Base-by-base conservation (phyloP, 129 eudicot species). In the Tagetes patula region DNA sequence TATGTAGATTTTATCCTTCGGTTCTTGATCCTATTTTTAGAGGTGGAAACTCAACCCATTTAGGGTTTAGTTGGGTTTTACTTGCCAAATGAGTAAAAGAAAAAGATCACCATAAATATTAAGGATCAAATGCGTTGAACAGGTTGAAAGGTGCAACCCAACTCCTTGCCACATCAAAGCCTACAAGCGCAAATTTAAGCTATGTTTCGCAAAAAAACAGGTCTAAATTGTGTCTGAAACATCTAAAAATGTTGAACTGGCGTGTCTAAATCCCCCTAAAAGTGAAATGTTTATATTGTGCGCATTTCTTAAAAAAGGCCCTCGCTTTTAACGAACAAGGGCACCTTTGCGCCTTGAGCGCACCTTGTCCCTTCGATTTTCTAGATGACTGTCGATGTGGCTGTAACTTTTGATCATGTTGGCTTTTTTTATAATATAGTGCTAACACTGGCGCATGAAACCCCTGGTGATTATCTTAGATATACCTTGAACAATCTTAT, bases 1-100 rank as follows among this genome's bases (percentile, higher is more conserved):
- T 94, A 84, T 40, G 14, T 50, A 36, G 67, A 30, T 13, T 77
- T 59, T 32, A 30, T 40, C 45, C 40, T 38, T 74, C n/a, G 67
- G 48, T 37, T 56, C 67, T 20, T 55, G 50, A 10, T 69, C 74
- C 13, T 45, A 31, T 14, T 2, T 47, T 13, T 33, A 32, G 64
- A 53, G 64, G 40, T 53, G 50, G 37, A 50, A 53, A 8, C 41
- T 70, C 20, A 49, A n/a, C 41, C 60, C 61, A 33, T 69, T 50
- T 14, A 69, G 69, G 69, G 69, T 39, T 13, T 40, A 14, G 2
- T 14, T 8, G 48, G 10, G 1, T 43, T 30, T 32, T 27, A 32
- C 33, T 30, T 5, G 40, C 32, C 31, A 32, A 67, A 32, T 32
- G 72, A 13, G 31, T 66, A 10, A 30, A 13, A n/a, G 65, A 34